phyloP scores from a whole-genome alignment of 2,329 filamentous ascomycete species.

The Colletotrichum horii region DNA sequence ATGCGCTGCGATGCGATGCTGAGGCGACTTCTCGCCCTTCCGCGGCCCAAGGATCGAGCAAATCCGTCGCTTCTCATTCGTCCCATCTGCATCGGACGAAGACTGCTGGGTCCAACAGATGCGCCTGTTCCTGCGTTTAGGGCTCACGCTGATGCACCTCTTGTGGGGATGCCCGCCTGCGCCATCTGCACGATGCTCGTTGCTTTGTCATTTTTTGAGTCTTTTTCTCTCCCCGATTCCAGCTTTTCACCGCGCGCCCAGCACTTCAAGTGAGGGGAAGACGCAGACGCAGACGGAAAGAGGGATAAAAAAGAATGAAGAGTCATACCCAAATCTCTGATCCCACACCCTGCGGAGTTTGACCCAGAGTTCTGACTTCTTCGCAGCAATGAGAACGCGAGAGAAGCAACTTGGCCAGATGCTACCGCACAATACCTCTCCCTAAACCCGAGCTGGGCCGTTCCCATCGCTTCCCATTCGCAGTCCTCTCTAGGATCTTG shows the following conservation, averaged over 20 bases:
- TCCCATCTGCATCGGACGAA: slow-evolving; percentile 15
- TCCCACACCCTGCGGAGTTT: background rate
- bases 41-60: slow-evolving; percentile 1
- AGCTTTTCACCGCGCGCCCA: background rate
- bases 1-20: slow-evolving; percentile 14
- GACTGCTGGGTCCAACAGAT: slow-evolving; percentile 1
- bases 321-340: background rate
- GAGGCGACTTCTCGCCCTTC: slow-evolving; percentile 6
- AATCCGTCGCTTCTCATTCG: slow-evolving; percentile 19
- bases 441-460: background rate
- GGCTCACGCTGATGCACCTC: slow-evolving; percentile 11
- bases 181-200: background rate
- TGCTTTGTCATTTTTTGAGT: slow-evolving; percentile 16
- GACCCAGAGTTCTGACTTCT: slow-evolving; percentile 2
- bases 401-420: background rate
- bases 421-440: background rate
- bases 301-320: background rate
- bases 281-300: background rate
- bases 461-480: slow-evolving; percentile 9
- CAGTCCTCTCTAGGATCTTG: slow-evolving; percentile 6
- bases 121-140: slow-evolving; percentile 22
- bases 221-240: slow-evolving; percentile 5
- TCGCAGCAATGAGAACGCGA: background rate
- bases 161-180: background rate
- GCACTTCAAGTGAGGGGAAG: background rate